These are phyloP conservation scores for Polyporus tsugae DNA, from an alignment of 1,284 basidiomycete genomes.

Conservation along the genomic window DNA sequence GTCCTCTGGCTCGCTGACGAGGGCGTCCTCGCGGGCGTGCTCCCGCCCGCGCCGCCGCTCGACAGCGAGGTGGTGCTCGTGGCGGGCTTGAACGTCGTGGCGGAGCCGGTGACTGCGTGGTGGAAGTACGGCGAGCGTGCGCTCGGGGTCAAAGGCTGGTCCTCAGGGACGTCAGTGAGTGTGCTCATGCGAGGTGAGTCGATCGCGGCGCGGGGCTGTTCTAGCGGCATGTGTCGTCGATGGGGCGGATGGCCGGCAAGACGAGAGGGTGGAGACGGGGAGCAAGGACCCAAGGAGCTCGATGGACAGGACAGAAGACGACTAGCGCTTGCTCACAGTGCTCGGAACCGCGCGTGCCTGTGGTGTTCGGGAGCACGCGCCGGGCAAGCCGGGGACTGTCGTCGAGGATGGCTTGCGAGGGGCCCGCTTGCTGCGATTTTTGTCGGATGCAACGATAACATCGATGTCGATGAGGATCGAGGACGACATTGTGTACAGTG, in stretches of 20 bases:
- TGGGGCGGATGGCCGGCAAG: conserved; percentile 19
- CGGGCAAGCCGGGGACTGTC: neutral
- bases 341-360: neutral
- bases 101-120: conserved; percentile 40
- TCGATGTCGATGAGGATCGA: conserved; percentile 1
- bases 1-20: conserved; percentile 31
- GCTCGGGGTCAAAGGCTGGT: conserved; percentile 41
- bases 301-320: neutral
- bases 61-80: conserved; percentile 43
- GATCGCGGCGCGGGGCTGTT: conserved; percentile 16
- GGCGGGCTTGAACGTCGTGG: conserved; percentile 41
- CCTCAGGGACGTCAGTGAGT: conserved; percentile 54
- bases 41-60: conserved; percentile 31
- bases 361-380: neutral
- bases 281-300: neutral
- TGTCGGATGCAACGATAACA: neutral
- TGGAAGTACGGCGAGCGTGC: conserved; percentile 43
- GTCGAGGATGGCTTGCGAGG: neutral
- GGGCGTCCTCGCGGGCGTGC: conserved; percentile 26
- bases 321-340: neutral
- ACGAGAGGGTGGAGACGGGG: conserved; percentile 13
- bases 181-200: conserved; percentile 36
- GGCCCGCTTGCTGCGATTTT: neutral
- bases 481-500: neutral
- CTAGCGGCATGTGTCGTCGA: conserved; percentile 12